These are phyloP conservation scores for Neopestalotiopsis clavispora DNA, from an alignment of 2,329 filamentous ascomycete species.

Conservation along the genomic window DNA sequence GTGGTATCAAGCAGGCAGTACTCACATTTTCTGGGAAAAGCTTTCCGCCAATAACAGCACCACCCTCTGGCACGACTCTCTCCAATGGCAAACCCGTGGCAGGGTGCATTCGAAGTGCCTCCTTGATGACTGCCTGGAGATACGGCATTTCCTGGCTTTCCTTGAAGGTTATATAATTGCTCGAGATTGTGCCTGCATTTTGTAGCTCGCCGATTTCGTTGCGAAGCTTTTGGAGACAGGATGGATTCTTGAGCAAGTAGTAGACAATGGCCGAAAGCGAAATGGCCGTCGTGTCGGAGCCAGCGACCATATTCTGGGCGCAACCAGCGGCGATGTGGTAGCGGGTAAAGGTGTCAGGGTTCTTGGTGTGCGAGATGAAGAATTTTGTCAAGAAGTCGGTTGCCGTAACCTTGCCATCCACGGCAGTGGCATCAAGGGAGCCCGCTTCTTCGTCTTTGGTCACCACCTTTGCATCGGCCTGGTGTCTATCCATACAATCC, in stretches of 20 bases:
- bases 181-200: constrained; percentile 16
- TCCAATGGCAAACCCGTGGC: constrained; percentile 30
- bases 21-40: constrained; percentile 30
- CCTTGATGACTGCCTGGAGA: constrained; percentile 58
- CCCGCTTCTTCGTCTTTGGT: not conserved
- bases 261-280: constrained; percentile 35
- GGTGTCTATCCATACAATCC: constrained; percentile 22
- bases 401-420: not conserved
- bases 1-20: not conserved
- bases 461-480: constrained; percentile 12
- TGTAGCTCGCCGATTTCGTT: constrained; percentile 29
- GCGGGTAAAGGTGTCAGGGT: constrained; percentile 38
- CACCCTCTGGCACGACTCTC: constrained; percentile 31
- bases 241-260: constrained; percentile 27
- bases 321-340: constrained; percentile 28
- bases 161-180: constrained; percentile 25
- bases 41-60: constrained; percentile 29
- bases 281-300: constrained; percentile 42
- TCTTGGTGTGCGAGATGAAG: constrained; percentile 26
- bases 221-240: constrained; percentile 18
- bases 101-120: constrained; percentile 44
- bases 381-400: constrained; percentile 35
- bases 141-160: constrained; percentile 45
- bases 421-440: not conserved
- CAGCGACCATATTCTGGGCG: constrained; percentile 36